Percentiles rank a stretch among this genome's conserved stretches.
Evolutionary conservation across 192 early-diverging fungal genomes (phyloP).

Genomic region (Coemansia sp.): DNA sequence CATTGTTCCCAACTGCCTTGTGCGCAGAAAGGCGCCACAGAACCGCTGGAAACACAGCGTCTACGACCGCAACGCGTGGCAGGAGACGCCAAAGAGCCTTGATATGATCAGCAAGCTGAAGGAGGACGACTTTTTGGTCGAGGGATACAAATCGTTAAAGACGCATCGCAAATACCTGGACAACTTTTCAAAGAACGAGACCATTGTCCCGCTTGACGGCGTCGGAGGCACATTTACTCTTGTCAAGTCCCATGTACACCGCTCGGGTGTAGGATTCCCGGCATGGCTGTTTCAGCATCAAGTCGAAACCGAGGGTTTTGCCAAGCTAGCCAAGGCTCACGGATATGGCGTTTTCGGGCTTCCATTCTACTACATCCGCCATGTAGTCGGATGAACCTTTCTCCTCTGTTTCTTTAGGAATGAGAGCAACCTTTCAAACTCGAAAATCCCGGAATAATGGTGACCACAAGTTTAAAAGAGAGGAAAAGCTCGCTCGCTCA

Average conservation of each 20-base stretch:
- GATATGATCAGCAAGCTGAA: slow-evolving; percentile 48
- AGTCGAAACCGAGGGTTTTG: slow-evolving; percentile 75
- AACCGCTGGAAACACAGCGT: slow-evolving; percentile 57
- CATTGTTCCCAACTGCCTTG: slow-evolving; percentile 66
- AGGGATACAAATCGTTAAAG: slow-evolving; percentile 48
- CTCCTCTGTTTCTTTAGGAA: too few species aligned
- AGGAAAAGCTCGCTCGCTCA: too few species aligned
- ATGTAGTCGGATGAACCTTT: slow-evolving; percentile 41
- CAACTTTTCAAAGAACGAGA: slow-evolving; percentile 44
- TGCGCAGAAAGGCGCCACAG: slow-evolving; percentile 39
- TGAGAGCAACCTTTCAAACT: too few species aligned
- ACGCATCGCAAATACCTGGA: slow-evolving; percentile 52
- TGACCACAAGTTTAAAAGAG: too few species aligned
- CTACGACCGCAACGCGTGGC: slow-evolving; percentile 74
- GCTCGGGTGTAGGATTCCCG: slow-evolving; percentile 67
- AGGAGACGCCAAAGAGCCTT: slow-evolving; percentile 63
- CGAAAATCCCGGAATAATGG: too few species aligned
- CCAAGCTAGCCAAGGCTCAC: slow-evolving; percentile 67
- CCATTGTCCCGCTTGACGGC: slow-evolving; percentile 63
- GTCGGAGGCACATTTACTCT: slow-evolving; percentile 71
- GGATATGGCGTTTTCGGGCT: slow-evolving; percentile 67
- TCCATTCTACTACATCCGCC: slow-evolving; percentile 65
- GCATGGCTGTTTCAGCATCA: slow-evolving; percentile 64
- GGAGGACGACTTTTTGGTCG: slow-evolving; percentile 44
- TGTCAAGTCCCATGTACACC: slow-evolving; percentile 67